Evolutionary conservation across 2,329 filamentous ascomycete genomes (phyloP).

Genomic region (Rutstroemia sp.): DNA sequence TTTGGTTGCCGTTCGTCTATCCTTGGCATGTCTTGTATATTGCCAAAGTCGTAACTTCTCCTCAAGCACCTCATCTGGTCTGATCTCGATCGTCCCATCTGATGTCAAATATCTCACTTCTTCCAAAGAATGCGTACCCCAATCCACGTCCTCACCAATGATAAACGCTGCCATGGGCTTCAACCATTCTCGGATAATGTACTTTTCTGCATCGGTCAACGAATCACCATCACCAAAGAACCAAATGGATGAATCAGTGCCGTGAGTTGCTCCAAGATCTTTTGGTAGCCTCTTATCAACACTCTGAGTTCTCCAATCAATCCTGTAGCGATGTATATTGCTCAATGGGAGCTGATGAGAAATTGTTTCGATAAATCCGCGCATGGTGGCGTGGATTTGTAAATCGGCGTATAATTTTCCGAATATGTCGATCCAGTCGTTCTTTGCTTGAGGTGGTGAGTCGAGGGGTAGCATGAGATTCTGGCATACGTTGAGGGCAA

Average conservation of each 20-base stretch:
- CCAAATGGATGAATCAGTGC: constrained; percentile 16
- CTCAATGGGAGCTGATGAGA: constrained; percentile 3
- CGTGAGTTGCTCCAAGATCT: constrained; percentile 12
- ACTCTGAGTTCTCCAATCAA: constrained; percentile 14
- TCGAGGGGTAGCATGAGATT: neutral
- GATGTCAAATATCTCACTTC: constrained; percentile 11
- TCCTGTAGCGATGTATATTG: constrained; percentile 13
- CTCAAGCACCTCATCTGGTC: constrained; percentile 12
- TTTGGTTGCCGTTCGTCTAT: neutral
- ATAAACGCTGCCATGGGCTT: constrained; percentile 12
- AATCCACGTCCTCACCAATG: constrained; percentile 5
- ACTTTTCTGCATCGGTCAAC: constrained; percentile 9
- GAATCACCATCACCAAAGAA: constrained; percentile 15
- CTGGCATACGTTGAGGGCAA: constrained; percentile 5
- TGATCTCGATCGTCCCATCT: constrained; percentile 10
- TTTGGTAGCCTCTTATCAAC: constrained; percentile 11
- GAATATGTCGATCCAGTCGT: constrained; percentile 15
- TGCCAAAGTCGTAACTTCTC: constrained; percentile 12
- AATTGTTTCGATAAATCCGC: constrained; percentile 12
- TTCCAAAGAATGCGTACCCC: constrained; percentile 10
- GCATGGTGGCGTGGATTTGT: constrained; percentile 17
- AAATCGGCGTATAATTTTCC: constrained; percentile 15
- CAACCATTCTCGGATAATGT: constrained; percentile 12
- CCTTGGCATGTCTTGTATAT: neutral
- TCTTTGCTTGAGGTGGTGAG: neutral